Percentiles rank a stretch among this genome's conserved stretches.
Evolutionary conservation across 495 filamentous ascomycete species (phyloP).

Genomic region (Aspergillus haitiensis): DNA sequence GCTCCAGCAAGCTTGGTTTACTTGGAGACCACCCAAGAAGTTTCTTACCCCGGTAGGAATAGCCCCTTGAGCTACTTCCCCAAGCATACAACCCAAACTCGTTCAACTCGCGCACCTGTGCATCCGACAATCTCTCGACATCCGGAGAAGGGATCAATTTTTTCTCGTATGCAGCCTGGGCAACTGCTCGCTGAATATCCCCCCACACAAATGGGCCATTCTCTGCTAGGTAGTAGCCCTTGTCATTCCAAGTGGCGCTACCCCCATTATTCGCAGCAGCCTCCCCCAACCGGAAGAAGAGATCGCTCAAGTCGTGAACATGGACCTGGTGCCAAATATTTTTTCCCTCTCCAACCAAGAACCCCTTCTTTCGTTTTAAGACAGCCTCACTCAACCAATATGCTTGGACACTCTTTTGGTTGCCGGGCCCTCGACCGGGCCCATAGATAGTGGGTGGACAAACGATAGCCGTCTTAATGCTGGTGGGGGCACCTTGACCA

Average conservation of each 20-base stretch:
- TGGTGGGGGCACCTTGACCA: slow-evolving; percentile 40
- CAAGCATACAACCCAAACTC: slow-evolving; percentile 45
- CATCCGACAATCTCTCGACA: slow-evolving; percentile 40
- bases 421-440: slow-evolving; percentile 66
- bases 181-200: slow-evolving; percentile 61
- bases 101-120: slow-evolving; percentile 34
- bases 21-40: slow-evolving; percentile 65
- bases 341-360: slow-evolving; percentile 63
- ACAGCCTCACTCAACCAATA: slow-evolving; percentile 56
- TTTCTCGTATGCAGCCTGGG: slow-evolving; percentile 60
- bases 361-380: slow-evolving; percentile 61
- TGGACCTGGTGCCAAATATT: slow-evolving; percentile 74
- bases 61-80: slow-evolving; percentile 65
- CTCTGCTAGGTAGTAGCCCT: slow-evolving; percentile 75
- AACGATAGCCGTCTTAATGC: slow-evolving; percentile 67
- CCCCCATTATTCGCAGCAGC: slow-evolving; percentile 59
- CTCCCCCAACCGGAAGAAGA: slow-evolving; percentile 66
- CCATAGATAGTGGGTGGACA: slow-evolving; percentile 82
- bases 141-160: slow-evolving; percentile 61
- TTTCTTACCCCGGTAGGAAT: slow-evolving; percentile 61
- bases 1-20: slow-evolving; percentile 53
- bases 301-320: slow-evolving; percentile 66
- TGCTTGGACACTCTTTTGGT: slow-evolving; percentile 65
- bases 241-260: slow-evolving; percentile 68
- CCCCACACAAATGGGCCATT: slow-evolving; percentile 72